Conservation (phyloP, 1,284 basidiomycete genomes). For the Salmacisia buchloeana region DNA sequence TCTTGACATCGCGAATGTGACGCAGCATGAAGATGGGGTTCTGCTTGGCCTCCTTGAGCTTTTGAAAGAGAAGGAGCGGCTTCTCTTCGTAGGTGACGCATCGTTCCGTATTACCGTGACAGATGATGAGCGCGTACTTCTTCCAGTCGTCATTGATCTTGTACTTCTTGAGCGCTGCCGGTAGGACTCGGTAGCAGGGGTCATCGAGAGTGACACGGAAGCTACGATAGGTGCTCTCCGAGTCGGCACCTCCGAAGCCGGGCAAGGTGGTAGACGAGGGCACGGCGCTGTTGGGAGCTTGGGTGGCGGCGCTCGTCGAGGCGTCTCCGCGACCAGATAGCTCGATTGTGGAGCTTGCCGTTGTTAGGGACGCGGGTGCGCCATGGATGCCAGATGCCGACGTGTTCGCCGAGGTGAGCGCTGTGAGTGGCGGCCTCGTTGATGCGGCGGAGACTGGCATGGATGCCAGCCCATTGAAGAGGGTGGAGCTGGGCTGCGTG, state of each 20-base stretch:
- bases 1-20: slow-evolving; percentile 92
- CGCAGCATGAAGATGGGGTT: slow-evolving; percentile 98
- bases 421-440: neutral
- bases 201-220: slow-evolving; percentile 74
- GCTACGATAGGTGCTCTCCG: slow-evolving; percentile 51
- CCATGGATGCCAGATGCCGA: too few relatives aligned
- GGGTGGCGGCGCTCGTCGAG: too few relatives aligned
- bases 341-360: neutral
- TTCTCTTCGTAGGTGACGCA: slow-evolving; percentile 98
- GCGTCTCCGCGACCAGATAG: too few relatives aligned
- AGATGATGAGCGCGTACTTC: slow-evolving; percentile 98
- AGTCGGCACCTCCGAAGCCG: neutral
- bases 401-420: neutral
- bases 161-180: slow-evolving; percentile 96
- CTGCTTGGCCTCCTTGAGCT: slow-evolving; percentile 92
- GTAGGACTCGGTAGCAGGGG: slow-evolving; percentile 94
- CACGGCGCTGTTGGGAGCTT: neutral
- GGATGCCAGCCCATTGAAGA: neutral
- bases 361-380: neutral
- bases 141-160: slow-evolving; percentile 99
- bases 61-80: slow-evolving; percentile 90
- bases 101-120: slow-evolving; percentile 82
- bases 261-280: neutral
- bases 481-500: neutral
- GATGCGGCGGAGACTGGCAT: neutral